Conservation (phyloP, 2,329 filamentous ascomycete genomes). For the Coniochaeta ligniaria region DNA sequence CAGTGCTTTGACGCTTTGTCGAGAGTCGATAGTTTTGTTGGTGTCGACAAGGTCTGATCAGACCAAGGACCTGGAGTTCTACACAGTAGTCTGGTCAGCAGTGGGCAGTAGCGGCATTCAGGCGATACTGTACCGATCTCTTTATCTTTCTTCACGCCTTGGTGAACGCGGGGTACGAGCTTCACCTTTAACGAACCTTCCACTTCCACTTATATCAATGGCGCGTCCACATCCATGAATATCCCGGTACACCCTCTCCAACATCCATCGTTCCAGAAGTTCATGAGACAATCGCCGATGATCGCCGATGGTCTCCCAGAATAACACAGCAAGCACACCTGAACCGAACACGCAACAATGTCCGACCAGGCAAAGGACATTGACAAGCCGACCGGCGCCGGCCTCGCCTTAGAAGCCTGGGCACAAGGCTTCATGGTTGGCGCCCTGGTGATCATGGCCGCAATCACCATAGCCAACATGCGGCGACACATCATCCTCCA, state of each 20-base stretch:
- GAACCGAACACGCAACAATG: neutral
- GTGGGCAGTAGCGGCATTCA: neutral
- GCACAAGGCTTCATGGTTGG: conserved; percentile 41
- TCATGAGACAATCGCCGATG: no score
- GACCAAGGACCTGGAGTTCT: neutral
- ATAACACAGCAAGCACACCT: neutral
- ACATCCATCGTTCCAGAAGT: neutral
- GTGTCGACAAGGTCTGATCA: neutral
- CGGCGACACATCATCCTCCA: conserved; percentile 36
- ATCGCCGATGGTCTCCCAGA: neutral
- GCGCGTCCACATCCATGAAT: neutral
- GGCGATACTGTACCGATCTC: neutral
- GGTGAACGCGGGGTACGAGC: neutral
- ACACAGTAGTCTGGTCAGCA: neutral
- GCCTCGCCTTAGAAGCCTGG: conserved; percentile 32
- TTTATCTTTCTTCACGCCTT: neutral
- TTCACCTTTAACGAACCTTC: neutral
- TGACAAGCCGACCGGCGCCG: neutral
- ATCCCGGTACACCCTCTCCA: neutral
- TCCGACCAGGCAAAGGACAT: neutral
- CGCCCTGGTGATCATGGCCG: conserved; percentile 38
- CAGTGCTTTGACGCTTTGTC: neutral
- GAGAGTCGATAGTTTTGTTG: neutral
- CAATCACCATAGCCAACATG: conserved; percentile 42
- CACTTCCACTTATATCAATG: neutral